Conservation (phyloP, 192 early-diverging fungal genomes). For the Rhizoclosmatium sp. region DNA sequence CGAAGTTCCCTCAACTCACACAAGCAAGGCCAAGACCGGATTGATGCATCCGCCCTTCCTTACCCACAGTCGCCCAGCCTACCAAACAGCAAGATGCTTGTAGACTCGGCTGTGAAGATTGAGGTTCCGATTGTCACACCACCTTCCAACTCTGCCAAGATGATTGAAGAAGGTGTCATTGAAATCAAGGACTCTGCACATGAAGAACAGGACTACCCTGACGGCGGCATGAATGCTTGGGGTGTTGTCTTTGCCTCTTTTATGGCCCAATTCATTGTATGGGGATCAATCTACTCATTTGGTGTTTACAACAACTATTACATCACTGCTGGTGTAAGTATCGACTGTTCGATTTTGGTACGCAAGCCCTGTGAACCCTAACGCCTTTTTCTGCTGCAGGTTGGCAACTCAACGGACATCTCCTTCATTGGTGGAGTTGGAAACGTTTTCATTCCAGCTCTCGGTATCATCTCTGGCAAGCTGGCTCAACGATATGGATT, state of each 20-base stretch:
- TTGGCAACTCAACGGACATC: conserved; percentile 28
- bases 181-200: not conserved
- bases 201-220: conserved; percentile 35
- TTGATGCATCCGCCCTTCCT: not conserved
- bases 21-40: not conserved
- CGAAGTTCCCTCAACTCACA: not conserved
- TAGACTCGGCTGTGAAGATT: not conserved
- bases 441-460: conserved; percentile 44
- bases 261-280: conserved; percentile 50
- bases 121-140: not conserved
- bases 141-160: not conserved
- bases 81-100: not conserved
- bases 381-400: not conserved
- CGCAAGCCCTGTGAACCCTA: not conserved
- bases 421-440: conserved; percentile 42
- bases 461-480: conserved; percentile 42
- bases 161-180: not conserved
- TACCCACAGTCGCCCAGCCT: too few relatives aligned
- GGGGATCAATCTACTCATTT: conserved; percentile 34
- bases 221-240: conserved; percentile 58
- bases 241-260: conserved; percentile 51
- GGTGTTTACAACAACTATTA: conserved; percentile 25
- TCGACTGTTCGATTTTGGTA: not conserved
- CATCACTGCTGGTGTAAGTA: conserved; percentile 2
- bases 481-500: conserved; percentile 58